Percentiles rank a stretch among this genome's conserved stretches.
phyloP scores from a whole-genome alignment of 768 basidiomycete genomes.

The Collybia sordida region DNA sequence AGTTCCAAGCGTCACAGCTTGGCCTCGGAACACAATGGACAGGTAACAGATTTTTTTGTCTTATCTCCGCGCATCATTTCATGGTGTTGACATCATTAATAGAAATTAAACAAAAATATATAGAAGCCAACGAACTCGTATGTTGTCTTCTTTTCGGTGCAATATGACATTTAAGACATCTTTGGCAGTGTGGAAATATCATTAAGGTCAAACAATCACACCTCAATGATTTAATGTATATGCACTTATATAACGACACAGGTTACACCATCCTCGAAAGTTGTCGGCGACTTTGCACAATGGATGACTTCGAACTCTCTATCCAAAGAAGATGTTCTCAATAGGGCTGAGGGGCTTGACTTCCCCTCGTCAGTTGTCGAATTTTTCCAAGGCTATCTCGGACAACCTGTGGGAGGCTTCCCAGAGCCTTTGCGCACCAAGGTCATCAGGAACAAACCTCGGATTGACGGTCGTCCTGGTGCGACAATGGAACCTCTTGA shows the following conservation, averaged over 20 bases:
- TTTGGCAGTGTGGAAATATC: constrained; percentile 85
- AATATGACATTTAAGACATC: constrained; percentile 8
- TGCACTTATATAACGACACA: constrained; percentile 18
- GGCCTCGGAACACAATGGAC: constrained; percentile 97
- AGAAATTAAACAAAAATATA: constrained; percentile 99
- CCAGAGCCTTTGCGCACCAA: constrained; percentile 92
- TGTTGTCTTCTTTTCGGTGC: constrained; percentile 22
- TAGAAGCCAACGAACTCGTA: constrained; percentile 94
- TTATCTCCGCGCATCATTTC: constrained; percentile 8
- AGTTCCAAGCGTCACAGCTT: constrained; percentile 99
- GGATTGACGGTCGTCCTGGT: constrained; percentile 94
- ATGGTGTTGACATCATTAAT: constrained; percentile 11
- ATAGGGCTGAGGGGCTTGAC: constrained; percentile 86
- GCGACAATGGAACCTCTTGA: constrained; percentile 84
- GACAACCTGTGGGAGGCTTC: constrained; percentile 98
- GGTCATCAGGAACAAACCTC: constrained; percentile 90
- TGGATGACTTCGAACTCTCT: constrained; percentile 98
- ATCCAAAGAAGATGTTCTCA: constrained; percentile 81
- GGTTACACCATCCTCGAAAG: constrained; percentile 99
- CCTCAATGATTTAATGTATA: neutral
- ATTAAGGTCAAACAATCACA: constrained; percentile 62
- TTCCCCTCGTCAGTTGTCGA: constrained; percentile 98
- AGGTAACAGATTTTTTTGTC: constrained; percentile 38
- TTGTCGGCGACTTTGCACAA: constrained; percentile 98
- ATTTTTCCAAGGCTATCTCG: constrained; percentile 99